Evolutionary conservation across 768 basidiomycete species (phyloP).

Genomic region (Tylopilus sp.): DNA sequence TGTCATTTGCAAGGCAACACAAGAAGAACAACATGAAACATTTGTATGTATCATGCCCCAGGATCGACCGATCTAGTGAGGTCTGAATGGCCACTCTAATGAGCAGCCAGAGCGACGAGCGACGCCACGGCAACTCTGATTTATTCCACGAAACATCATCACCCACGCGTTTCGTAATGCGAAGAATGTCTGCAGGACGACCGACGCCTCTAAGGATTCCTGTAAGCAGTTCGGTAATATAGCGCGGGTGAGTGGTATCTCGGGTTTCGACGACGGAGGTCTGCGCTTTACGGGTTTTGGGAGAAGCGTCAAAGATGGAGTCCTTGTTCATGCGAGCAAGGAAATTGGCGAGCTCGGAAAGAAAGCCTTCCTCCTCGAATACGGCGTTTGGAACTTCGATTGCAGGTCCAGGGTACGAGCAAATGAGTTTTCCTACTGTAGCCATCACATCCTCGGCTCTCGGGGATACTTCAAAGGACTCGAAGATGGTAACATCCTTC

Average conservation of each 20-base stretch:
- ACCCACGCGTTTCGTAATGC: constrained; percentile 40
- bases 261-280: constrained; percentile 35
- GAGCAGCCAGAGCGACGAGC: constrained; percentile 49
- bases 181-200: constrained; percentile 24
- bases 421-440: constrained; percentile 40
- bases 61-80: constrained; percentile 22
- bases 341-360: constrained; percentile 36
- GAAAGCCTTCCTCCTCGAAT: constrained; percentile 30
- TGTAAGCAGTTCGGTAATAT: constrained; percentile 46
- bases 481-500: constrained; percentile 32
- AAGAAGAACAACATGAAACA: constrained; percentile 32
- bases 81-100: constrained; percentile 45
- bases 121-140: constrained; percentile 43
- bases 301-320: constrained; percentile 31
- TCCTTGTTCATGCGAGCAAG: constrained; percentile 34
- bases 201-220: constrained; percentile 42
- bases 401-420: constrained; percentile 45
- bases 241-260: constrained; percentile 41
- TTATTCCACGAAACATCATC: constrained; percentile 46
- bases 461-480: constrained; percentile 46
- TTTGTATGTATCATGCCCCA: constrained; percentile 27
- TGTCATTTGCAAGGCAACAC: constrained; percentile 11
- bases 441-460: constrained; percentile 34
- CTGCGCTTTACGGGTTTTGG: constrained; percentile 38
- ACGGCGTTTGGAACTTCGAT: constrained; percentile 33